Conservation (phyloP, 345 rosid species). For the Gossypium bickii region DNA sequence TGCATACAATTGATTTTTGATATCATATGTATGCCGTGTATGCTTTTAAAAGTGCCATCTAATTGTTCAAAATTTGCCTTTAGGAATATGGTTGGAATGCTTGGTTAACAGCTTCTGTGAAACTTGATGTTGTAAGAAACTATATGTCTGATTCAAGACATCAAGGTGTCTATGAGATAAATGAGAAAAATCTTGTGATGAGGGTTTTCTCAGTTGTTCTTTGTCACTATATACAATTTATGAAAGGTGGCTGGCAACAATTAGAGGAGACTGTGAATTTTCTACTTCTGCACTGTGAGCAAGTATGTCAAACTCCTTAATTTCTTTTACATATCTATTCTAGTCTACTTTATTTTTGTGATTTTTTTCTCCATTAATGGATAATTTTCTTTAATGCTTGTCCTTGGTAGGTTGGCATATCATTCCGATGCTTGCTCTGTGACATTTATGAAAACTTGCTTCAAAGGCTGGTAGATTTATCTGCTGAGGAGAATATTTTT, state of each 20-base stretch:
- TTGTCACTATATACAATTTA: conserved; percentile 68
- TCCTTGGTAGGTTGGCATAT: conserved; percentile 49
- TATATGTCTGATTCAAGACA: conserved; percentile 40
- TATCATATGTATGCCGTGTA: background rate
- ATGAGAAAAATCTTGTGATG: conserved; percentile 65
- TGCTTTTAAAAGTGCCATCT: conserved; percentile 16
- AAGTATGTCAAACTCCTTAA: conserved; percentile 42
- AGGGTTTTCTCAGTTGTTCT: conserved; percentile 74
- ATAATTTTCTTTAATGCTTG: conserved; percentile 21
- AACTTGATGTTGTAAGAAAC: conserved; percentile 64
- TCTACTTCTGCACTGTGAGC: conserved; percentile 57
- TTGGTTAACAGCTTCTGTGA: conserved; percentile 65
- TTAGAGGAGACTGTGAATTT: conserved; percentile 89
- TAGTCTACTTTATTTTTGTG: background rate
- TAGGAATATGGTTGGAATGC: conserved; percentile 97
- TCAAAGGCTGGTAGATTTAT: conserved; percentile 64
- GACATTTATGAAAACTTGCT: conserved; percentile 73
- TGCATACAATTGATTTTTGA: conserved; percentile 9
- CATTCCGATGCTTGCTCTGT: conserved; percentile 55
- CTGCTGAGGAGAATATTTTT: conserved; percentile 80
- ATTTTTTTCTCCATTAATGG: background rate
- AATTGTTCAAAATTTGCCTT: conserved; percentile 23
- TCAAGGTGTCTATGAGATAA: conserved; percentile 38
- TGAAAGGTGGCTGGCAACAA: conserved; percentile 98
- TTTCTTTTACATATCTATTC: background rate